Base-by-base conservation (phyloP, 1,139 yeast genomes). In the Kodamaea arcana region DNA sequence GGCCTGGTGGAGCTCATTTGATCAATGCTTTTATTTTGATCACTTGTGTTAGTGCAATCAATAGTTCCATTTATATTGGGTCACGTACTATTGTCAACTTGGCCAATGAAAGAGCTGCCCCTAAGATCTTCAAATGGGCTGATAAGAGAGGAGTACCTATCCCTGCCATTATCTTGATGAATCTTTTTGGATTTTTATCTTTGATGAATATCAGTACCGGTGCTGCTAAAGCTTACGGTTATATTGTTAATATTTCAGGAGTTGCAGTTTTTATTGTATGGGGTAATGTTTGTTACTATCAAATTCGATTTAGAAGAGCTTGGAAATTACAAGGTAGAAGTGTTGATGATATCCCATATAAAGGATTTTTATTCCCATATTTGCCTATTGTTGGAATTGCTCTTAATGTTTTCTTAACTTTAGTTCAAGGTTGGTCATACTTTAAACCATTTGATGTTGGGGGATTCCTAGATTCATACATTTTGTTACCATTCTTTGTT, bases 381-480 rank as follows among this genome's bases (percentile, higher is more conserved):
- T 59, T 69, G 20, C 77, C 82, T 2, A 62, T 64, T 32, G 47
- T 75, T 30, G 82, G 83, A 2, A 59, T 80, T 6, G 45, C 58
- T 0, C 56, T 77, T 31, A 80, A 78, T 47, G 43, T 67, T 2
- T 69, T 80, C 40, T 62, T 81, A 43, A 80, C 76, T 2, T 54
- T 81, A 17, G 75, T 81, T 24, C 87, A 81, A 54, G 84, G 87
- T 3, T 81, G 87, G 86, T 63, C 82, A 1, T 65, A 70, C 29
- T 73, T 81, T 46, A 65, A 67, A 36, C 87, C 88, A 0, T 81
- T 78, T 46, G 65, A 67, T 36, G 80, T 77, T 5, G 78, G 71
- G 21, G 63, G 68, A 40, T 81, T 79, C 54, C 80, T 81, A 27
- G 87, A 80, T 51, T 77, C 81, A 4, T 81, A 82, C 50, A 71